Conservation (phyloP, 2,329 filamentous ascomycete species). For the Emericellopsis cladophorae region DNA sequence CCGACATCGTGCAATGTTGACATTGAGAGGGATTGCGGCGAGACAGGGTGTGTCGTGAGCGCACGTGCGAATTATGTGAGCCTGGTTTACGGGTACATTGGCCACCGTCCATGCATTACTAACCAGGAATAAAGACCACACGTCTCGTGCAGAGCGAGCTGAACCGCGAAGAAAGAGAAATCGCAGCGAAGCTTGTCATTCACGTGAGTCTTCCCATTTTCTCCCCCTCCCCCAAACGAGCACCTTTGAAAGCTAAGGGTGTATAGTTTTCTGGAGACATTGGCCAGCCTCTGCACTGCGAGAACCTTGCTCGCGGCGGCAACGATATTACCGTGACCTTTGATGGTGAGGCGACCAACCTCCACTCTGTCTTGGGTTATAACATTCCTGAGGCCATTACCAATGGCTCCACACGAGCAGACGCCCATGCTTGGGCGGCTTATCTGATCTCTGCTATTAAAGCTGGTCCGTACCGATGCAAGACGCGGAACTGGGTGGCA, state of each 20-base stretch:
- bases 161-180: no score
- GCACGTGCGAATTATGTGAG: constrained; percentile 12
- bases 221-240: not conserved
- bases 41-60: constrained; percentile 11
- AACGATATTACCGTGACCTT: constrained; percentile 40
- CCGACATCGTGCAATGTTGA: constrained; percentile 21
- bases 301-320: constrained; percentile 38
- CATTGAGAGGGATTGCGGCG: constrained; percentile 23
- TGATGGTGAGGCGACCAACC: constrained; percentile 35
- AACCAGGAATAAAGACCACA: constrained; percentile 3
- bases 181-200: no score
- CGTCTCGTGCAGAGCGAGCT: constrained; percentile 8
- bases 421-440: constrained; percentile 25
- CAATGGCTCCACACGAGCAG: constrained; percentile 19
- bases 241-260: constrained; percentile 2
- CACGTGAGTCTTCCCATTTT: no score
- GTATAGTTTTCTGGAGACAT: constrained; percentile 43
- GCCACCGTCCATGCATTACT: no score
- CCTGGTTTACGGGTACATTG: no score
- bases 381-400: constrained; percentile 35
- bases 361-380: constrained; percentile 50
- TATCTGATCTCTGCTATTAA: constrained; percentile 20
- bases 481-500: constrained; percentile 19
- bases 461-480: constrained; percentile 20
- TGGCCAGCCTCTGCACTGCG: constrained; percentile 40